Conservation (phyloP, 306 rosid species). For the Prunus mume region DNA sequence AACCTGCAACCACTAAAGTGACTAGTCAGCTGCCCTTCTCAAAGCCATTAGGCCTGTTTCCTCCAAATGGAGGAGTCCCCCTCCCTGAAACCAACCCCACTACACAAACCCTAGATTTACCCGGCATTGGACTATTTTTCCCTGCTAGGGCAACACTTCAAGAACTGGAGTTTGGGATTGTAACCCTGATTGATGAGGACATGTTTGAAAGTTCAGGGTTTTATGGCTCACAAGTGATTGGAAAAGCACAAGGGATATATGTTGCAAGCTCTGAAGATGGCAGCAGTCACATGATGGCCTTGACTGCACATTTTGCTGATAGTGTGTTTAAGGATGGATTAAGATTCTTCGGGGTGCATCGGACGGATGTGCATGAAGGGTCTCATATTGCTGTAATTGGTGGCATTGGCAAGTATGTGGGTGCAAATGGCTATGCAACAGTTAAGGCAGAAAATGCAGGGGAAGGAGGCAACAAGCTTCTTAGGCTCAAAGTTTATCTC, state of each 20-base stretch:
- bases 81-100: conserved; percentile 41
- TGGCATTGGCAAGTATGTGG: conserved; percentile 64
- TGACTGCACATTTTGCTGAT: conserved; percentile 41
- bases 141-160: conserved; percentile 54
- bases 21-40: conserved; percentile 42
- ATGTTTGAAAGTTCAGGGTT: conserved; percentile 24
- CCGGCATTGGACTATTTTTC: conserved; percentile 54
- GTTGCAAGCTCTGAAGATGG: conserved; percentile 58
- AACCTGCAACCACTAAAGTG: conserved; percentile 32
- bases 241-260: conserved; percentile 65
- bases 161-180: conserved; percentile 55
- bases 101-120: conserved; percentile 48
- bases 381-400: conserved; percentile 86
- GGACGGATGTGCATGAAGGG: conserved; percentile 45
- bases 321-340: conserved; percentile 45
- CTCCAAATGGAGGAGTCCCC: conserved; percentile 49
- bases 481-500: conserved; percentile 65
- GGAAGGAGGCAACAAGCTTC: conserved; percentile 35
- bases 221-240: conserved; percentile 29
- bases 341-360: conserved; percentile 61
- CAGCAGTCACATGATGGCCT: conserved; percentile 66
- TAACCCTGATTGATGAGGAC: conserved; percentile 53
- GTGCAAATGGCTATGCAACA: conserved; percentile 83
- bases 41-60: conserved; percentile 50
- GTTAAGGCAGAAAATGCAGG: conserved; percentile 38